Base-by-base conservation (phyloP, 2,329 filamentous ascomycete species). In the Periglandula ipomoeae region DNA sequence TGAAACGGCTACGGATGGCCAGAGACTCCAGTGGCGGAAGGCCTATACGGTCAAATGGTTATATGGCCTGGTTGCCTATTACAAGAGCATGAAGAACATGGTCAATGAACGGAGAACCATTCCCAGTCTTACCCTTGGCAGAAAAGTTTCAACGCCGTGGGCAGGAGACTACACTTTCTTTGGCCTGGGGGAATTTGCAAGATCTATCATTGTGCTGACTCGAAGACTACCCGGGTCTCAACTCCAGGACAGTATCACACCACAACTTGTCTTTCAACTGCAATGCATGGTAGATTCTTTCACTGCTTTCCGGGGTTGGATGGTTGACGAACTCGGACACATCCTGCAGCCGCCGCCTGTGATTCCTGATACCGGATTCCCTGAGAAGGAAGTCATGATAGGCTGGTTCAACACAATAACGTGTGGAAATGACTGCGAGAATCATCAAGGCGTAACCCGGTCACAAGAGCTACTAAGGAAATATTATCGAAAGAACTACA, bases 31-130 rank as follows among this genome's bases (percentile, higher is more conserved):
- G 8, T 78, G 73, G 73, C 70, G 73, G 6, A 68, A 71, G 2
- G 54, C 58, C 0, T 76, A 73, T 47, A 73, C 69, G 2, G 73
- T 77, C 51, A 74, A 70, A 50, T 75, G 72, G 72, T 64, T 78
- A 0, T 76, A 75, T 50, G 71, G 75, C 47, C 54, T 77, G 5
- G 69, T 76, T 53, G 75, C 74, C 45, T 23, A 71, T 4, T 73
- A 66, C 48, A 70, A 69, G 0, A 53, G 4, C 1, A 9, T 15
- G 10, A 37, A 24, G 17, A 19, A 19, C 10, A 3, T 4, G 10
- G 23, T 49, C 7, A 26, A 40, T 9, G 4, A 32, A 11, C 5
- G 4, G 4, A 15, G 15, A 26, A 13, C 15, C 10, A 17, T 5
- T 6, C 4, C 15, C 20, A 35, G 19, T 10, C n/a, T 11, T 23